Evolutionary conservation across 1,284 basidiomycete genomes (phyloP).

Genomic region (Lentinus polychrous): DNA sequence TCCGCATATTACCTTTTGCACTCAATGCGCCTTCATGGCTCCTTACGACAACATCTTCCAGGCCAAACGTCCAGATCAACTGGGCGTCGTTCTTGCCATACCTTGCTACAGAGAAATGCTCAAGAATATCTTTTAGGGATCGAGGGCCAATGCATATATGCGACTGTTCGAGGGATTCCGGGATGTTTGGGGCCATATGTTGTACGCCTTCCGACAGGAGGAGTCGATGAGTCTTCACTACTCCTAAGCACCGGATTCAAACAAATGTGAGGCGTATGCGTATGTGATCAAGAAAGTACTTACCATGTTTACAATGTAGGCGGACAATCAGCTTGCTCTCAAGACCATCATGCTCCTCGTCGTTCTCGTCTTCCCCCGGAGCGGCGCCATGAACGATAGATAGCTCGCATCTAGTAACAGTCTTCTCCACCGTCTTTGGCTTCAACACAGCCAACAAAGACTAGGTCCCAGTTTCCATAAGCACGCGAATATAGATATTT

Average conservation of each 20-base stretch:
- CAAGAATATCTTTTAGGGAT: constrained; percentile 68
- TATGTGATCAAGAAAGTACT: constrained; percentile 7
- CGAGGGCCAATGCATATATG: constrained; percentile 62
- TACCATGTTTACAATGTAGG: constrained; percentile 77
- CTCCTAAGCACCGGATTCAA: constrained; percentile 36
- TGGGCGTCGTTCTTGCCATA: constrained; percentile 64
- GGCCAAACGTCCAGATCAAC: constrained; percentile 68
- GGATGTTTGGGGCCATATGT: constrained; percentile 54
- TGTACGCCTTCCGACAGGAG: constrained; percentile 50
- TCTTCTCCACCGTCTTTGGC: constrained; percentile 66
- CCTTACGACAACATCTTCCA: constrained; percentile 57
- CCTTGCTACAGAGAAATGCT: constrained; percentile 64
- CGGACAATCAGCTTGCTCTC: constrained; percentile 67
- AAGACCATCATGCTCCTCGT: constrained; percentile 52
- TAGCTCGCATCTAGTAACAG: constrained; percentile 68
- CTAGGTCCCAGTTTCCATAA: too few relatives aligned
- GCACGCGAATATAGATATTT: not conserved
- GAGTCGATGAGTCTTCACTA: constrained; percentile 73
- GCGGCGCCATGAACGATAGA: constrained; percentile 51
- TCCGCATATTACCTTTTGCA: constrained; percentile 41
- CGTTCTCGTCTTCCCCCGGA: constrained; percentile 22
- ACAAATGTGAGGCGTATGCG: constrained; percentile 7
- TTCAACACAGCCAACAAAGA: constrained; percentile 65
- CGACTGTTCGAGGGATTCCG: constrained; percentile 50
- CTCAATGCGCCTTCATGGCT: constrained; percentile 63